Conservation (phyloP, 331 rosid species). For the Pyracantha coccinea region DNA sequence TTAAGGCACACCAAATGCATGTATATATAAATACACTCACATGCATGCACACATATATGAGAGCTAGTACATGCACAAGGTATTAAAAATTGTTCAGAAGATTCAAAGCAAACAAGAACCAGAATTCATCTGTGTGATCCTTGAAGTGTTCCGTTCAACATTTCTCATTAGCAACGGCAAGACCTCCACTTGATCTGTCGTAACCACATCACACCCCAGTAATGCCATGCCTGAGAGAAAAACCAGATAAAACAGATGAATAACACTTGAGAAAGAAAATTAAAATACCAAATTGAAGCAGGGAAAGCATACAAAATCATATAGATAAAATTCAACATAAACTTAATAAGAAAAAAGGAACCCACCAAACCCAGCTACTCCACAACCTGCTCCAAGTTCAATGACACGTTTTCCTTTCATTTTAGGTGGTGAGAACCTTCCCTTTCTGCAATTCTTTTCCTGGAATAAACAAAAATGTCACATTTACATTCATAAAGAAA, state of each 20-base stretch:
- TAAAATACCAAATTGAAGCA: conserved; percentile 9
- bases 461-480: conserved; percentile 17
- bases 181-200: conserved; percentile 86
- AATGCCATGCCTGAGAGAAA: conserved; percentile 81
- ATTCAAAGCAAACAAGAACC: conserved; percentile 35
- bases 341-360: not conserved
- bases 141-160: conserved; percentile 76
- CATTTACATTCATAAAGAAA: conserved; percentile 1
- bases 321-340: conserved; percentile 2
- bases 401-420: conserved; percentile 87
- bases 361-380: conserved; percentile 93
- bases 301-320: not conserved
- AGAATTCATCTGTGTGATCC: conserved; percentile 63
- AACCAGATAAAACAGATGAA: conserved; percentile 18
- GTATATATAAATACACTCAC: not conserved
- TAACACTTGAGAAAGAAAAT: not conserved
- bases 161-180: conserved; percentile 75
- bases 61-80: conserved; percentile 1
- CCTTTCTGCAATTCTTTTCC: conserved; percentile 89
- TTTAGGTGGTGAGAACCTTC: conserved; percentile 75
- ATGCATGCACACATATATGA: not conserved
- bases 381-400: conserved; percentile 98
- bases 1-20: not conserved
- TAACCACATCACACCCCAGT: conserved; percentile 77
- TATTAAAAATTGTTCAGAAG: not conserved